phyloP scores from a whole-genome alignment of 345 rosid species.

The Populus davidiana region DNA sequence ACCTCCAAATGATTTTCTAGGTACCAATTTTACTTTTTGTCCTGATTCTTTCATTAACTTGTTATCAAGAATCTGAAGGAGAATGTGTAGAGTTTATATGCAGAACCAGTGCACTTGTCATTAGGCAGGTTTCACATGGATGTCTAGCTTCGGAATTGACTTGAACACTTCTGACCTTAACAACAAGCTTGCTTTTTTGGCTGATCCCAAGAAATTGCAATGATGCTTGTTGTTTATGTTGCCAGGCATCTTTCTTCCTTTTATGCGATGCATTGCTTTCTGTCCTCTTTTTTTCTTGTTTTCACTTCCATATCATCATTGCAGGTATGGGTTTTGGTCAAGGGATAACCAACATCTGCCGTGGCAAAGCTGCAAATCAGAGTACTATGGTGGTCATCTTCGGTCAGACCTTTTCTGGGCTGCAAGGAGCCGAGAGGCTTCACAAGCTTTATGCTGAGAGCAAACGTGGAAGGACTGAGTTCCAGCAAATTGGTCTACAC shows the following conservation, averaged over 20 bases:
- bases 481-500: conserved; percentile 15
- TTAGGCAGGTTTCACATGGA: conserved; percentile 1
- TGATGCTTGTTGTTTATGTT: neutral
- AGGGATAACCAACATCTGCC: conserved; percentile 32
- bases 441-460: conserved; percentile 33
- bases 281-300: conserved; percentile 11
- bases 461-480: conserved; percentile 40
- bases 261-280: neutral
- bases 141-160: conserved; percentile 6
- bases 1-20: neutral
- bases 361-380: conserved; percentile 48
- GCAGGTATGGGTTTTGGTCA: conserved; percentile 41
- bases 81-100: neutral
- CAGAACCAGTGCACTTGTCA: conserved; percentile 8
- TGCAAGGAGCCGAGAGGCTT: conserved; percentile 46
- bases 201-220: conserved; percentile 6
- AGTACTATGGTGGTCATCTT: conserved; percentile 46
- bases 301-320: conserved; percentile 2
- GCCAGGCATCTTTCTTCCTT: neutral
- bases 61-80: neutral
- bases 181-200: neutral
- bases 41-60: neutral
- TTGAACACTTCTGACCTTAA: neutral
- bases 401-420: conserved; percentile 41
- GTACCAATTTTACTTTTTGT: neutral